A percentile compares a stretch with the other conserved stretches of the same genome.
These are phyloP conservation scores for Fusarium nematophilum DNA, from an alignment of 2,329 filamentous ascomycete species.

Conservation along the genomic window DNA sequence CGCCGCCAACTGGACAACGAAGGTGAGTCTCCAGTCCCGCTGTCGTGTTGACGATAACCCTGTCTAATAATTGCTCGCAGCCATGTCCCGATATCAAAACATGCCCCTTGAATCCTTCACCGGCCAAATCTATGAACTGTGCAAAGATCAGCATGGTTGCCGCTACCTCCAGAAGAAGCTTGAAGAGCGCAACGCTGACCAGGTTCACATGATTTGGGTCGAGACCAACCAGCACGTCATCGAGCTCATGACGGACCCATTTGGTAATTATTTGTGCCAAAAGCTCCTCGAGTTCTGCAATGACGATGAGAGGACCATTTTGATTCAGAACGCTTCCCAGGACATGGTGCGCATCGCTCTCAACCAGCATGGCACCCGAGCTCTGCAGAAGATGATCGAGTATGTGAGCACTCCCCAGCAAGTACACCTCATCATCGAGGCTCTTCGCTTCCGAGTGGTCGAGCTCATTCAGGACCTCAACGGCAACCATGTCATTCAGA, in stretches of 20 bases:
- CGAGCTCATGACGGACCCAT: constrained; percentile 98
- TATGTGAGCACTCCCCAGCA: constrained; percentile 89
- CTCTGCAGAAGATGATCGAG: constrained; percentile 99
- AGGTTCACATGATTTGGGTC: constrained; percentile 91
- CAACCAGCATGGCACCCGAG: constrained; percentile 96
- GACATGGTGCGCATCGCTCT: constrained; percentile 93
- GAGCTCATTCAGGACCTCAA: constrained; percentile 97
- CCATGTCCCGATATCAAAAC: constrained; percentile 85
- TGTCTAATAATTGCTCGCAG: constrained; percentile 53
- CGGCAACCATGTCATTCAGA: constrained; percentile 99
- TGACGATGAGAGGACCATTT: constrained; percentile 90
- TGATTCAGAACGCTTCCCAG: constrained; percentile 89
- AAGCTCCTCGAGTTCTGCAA: constrained; percentile 96
- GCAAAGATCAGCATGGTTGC: constrained; percentile 98
- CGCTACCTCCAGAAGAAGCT: constrained; percentile 97
- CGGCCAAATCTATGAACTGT: constrained; percentile 88
- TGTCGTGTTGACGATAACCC: not conserved
- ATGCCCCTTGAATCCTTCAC: constrained; percentile 82
- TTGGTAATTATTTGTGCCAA: constrained; percentile 99
- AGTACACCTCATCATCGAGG: constrained; percentile 86
- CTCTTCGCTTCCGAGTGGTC: constrained; percentile 86
- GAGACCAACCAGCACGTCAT: constrained; percentile 95
- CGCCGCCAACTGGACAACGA: constrained; percentile 80
- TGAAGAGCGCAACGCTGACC: constrained; percentile 85
- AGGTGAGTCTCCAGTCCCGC: constrained; percentile 57